Evolutionary conservation across 352 stramenopile species (phyloP), one percentile per base, ranked within the genome.

Genomic region (Phytophthora aleatoria): DNA sequence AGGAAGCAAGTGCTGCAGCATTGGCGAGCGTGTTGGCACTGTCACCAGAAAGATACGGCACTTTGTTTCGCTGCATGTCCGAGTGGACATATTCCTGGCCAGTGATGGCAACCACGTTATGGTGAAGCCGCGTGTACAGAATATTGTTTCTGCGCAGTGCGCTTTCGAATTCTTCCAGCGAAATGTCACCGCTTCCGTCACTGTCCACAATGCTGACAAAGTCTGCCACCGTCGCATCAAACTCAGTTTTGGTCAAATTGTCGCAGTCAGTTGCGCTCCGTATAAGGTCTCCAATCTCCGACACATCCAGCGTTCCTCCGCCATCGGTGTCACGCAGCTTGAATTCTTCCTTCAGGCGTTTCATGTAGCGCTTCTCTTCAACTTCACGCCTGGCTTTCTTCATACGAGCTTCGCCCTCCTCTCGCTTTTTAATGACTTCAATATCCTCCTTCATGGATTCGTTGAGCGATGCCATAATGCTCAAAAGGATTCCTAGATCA

Each of bases 161-260:
- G 15, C 52, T 79, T 57, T 92, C 79, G 62, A 96, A 96, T 49
- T 96, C 88, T 24, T 95, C 85, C 27, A 94, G 57, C 5, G 87
- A 94, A 24, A 96, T 84, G 55, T 96, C 88, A 16, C 87, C 87
- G 47, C 87, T 95, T 38, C 79, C 69, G 39, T 96, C 87, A 30
- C 69, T 79, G 57, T 96, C 88, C 16, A 96, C 87, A 57, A 95
- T 89, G 24, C 58, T 67, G 26, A 92, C 73, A 64, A 94, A 92
- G 41, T 93, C 85, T 24, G 69, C 67, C 20, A 96, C 81, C 1
- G 79, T 93, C 27, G 73, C 77, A 53, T 94, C 70, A 30, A 95
- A 92, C 51, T 96, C 88, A 10, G 87, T 67, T 13, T 77, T 82
- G 0, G 87, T 96, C 51, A 96, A 48, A 44, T 91, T 81, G 5